phyloP scores from a whole-genome alignment of 2,329 filamentous ascomycete species.

The Delphinella strobiligena region DNA sequence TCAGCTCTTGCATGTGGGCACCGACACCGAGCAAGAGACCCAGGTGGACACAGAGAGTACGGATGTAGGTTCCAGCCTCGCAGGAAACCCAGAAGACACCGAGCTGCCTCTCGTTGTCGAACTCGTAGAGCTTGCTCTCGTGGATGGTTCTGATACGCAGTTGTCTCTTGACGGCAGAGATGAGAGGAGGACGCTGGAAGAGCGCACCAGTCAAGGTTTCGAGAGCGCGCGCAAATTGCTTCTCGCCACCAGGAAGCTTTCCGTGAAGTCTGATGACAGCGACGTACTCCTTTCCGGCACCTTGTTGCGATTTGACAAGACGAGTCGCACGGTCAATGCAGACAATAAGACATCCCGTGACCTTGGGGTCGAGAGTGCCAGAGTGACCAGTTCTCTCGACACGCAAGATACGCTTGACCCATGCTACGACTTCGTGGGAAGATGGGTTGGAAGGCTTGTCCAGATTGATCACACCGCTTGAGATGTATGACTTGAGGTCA shows the following conservation, averaged over 20 bases:
- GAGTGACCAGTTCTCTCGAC: conserved; percentile 97
- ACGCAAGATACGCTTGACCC: conserved; percentile 95
- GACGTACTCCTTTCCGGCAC: conserved; percentile 98
- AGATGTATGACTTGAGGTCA: conserved; percentile 94
- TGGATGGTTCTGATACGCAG: conserved; percentile 96
- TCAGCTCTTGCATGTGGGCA: conserved; percentile 96
- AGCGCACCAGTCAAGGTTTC: conserved; percentile 94
- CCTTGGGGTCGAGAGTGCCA: conserved; percentile 94
- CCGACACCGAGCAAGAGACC: conserved; percentile 69
- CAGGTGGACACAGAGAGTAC: conserved; percentile 92
- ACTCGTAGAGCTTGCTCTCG: conserved; percentile 89
- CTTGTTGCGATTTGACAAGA: conserved; percentile 97
- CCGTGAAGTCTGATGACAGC: conserved; percentile 91
- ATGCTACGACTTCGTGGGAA: conserved; percentile 96
- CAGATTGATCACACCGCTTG: conserved; percentile 95
- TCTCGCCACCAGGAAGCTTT: conserved; percentile 84
- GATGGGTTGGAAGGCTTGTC: conserved; percentile 97
- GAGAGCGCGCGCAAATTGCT: conserved; percentile 82
- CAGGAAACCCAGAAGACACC: conserved; percentile 99
- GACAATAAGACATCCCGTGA: conserved; percentile 89
- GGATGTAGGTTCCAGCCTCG: conserved; percentile 96
- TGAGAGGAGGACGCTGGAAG: conserved; percentile 92
- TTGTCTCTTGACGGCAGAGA: conserved; percentile 97
- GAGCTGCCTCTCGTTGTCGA: conserved; percentile 94
- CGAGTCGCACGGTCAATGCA: conserved; percentile 94